Conservation (phyloP, 2,329 filamentous ascomycete species). For the Metarhizium sp. region DNA sequence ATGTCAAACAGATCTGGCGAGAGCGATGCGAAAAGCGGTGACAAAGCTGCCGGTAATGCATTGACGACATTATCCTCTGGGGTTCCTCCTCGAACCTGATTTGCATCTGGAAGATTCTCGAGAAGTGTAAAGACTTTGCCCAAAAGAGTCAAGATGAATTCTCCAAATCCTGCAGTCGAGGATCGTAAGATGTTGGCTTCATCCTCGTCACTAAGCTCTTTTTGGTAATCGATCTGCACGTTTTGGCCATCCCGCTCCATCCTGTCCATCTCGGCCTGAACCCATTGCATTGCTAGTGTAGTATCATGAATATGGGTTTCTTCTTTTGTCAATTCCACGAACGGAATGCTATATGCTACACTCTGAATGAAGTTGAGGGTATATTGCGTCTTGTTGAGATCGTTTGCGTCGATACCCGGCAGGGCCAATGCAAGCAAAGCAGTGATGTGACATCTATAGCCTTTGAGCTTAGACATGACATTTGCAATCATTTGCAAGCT, state of each 20-base stretch:
- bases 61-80: conserved; percentile 98
- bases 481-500: conserved; percentile 87
- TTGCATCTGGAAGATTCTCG: conserved; percentile 88
- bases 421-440: conserved; percentile 85
- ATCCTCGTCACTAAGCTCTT: conserved; percentile 73
- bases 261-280: conserved; percentile 85
- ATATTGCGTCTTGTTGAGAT: conserved; percentile 91
- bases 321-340: conserved; percentile 60
- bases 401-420: conserved; percentile 95
- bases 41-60: conserved; percentile 82
- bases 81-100: conserved; percentile 77
- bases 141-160: conserved; percentile 84
- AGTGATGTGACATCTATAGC: conserved; percentile 94
- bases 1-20: conserved; percentile 92
- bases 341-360: conserved; percentile 91
- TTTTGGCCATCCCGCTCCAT: conserved; percentile 84
- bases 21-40: conserved; percentile 79
- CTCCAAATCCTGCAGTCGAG: conserved; percentile 86
- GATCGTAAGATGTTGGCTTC: conserved; percentile 85
- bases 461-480: conserved; percentile 84
- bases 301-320: conserved; percentile 61
- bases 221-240: conserved; percentile 75
- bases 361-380: conserved; percentile 92
- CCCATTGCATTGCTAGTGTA: conserved; percentile 80
- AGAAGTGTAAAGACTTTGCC: conserved; percentile 92